Percentiles rank a stretch among this genome's conserved stretches.
phyloP scores from a whole-genome alignment of 176 grass and related monocot genomes.

The Coix lacrymajobi region DNA sequence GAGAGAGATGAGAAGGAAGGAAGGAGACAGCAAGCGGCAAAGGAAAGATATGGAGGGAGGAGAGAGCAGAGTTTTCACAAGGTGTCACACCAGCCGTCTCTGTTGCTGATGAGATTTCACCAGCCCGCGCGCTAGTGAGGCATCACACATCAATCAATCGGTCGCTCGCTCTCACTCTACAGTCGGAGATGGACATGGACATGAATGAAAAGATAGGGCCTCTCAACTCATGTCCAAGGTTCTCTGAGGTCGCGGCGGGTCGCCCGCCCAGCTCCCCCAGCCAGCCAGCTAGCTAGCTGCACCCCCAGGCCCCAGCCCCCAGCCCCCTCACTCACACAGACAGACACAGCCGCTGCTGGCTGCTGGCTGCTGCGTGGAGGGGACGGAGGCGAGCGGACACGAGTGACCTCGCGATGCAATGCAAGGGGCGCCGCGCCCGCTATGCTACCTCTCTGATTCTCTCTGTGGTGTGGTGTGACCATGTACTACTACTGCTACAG shows the following conservation, averaged over 20 bases:
- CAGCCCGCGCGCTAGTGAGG: constrained; percentile 31
- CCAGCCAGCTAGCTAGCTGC: no score
- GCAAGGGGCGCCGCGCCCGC: neutral
- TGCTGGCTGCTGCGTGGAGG: neutral
- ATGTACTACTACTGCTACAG: neutral
- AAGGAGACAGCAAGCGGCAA: neutral
- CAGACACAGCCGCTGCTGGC: neutral
- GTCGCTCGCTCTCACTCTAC: neutral
- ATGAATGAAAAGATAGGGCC: constrained; percentile 61
- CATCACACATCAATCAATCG: constrained; percentile 47
- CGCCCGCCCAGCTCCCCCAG: no score
- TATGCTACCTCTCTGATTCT: neutral
- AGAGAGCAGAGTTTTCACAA: neutral
- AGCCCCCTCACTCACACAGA: no score
- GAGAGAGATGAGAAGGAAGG: neutral
- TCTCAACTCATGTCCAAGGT: constrained; percentile 63
- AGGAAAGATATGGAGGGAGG: constrained; percentile 6
- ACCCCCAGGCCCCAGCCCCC: no score
- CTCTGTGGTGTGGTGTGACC: neutral
- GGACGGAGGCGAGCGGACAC: neutral
- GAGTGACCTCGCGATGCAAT: constrained; percentile 20
- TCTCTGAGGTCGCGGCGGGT: neutral
- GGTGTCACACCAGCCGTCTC: constrained; percentile 32
- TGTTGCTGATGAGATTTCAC: constrained; percentile 50
- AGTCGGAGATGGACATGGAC: constrained; percentile 19